Evolutionary conservation across 371 early-diverging fungal species (phyloP).

Genomic region (Mortierella sp.): DNA sequence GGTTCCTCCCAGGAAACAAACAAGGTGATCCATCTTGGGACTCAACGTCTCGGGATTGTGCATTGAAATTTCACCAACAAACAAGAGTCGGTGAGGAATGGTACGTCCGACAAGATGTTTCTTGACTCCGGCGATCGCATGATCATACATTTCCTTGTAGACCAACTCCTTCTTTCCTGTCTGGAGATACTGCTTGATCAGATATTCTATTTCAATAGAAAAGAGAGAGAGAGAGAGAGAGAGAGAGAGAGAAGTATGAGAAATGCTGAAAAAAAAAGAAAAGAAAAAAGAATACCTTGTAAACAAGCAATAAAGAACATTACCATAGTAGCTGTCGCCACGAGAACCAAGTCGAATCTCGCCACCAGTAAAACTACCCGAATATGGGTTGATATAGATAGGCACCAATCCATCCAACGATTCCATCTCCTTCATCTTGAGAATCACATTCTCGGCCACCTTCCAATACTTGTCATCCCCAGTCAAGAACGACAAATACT

Average conservation of each 20-base stretch:
- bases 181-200: slow-evolving; percentile 88
- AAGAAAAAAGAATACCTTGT: neutral
- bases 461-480: slow-evolving; percentile 76
- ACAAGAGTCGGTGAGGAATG: slow-evolving; percentile 67
- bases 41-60: slow-evolving; percentile 53
- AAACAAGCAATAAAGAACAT: neutral
- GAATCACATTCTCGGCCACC: slow-evolving; percentile 75
- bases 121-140: slow-evolving; percentile 77
- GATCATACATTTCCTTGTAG: slow-evolving; percentile 78
- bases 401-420: slow-evolving; percentile 82
- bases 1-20: slow-evolving; percentile 91
- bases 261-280: neutral
- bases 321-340: slow-evolving; percentile 93
- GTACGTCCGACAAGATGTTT: slow-evolving; percentile 73
- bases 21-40: slow-evolving; percentile 93
- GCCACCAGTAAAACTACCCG: slow-evolving; percentile 59
- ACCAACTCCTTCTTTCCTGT: slow-evolving; percentile 69
- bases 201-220: slow-evolving; percentile 73
- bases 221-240: neutral
- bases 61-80: slow-evolving; percentile 75
- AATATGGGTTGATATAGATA: slow-evolving; percentile 67
- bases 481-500: slow-evolving; percentile 81
- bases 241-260: neutral
- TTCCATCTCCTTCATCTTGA: slow-evolving; percentile 61
- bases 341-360: slow-evolving; percentile 80